A percentile compares a stretch with the other conserved stretches of the same genome.
Evolutionary conservation across 2,329 filamentous ascomycete species (phyloP).

Genomic region (Thielaviopsis cerberus): DNA sequence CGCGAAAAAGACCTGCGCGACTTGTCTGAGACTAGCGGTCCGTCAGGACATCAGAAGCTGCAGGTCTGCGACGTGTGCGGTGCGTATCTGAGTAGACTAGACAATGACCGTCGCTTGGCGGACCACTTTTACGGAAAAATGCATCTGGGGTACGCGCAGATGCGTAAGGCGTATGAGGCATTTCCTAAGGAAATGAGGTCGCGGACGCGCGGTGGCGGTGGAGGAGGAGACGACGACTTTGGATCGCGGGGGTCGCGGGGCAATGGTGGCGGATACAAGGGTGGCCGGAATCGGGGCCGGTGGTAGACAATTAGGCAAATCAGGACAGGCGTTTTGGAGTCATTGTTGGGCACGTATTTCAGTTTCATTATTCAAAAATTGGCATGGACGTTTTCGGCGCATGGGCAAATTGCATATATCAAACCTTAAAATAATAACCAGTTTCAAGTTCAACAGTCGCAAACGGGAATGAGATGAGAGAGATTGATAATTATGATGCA

Average conservation of each 20-base stretch:
- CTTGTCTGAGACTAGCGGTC: conserved; percentile 77
- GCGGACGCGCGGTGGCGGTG: conserved; percentile 35
- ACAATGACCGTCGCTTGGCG: conserved; percentile 83
- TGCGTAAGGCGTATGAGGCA: conserved; percentile 83
- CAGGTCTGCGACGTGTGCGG: conserved; percentile 98
- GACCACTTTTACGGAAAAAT: conserved; percentile 99
- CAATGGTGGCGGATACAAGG: conserved; percentile 35
- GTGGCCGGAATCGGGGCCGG: conserved; percentile 28
- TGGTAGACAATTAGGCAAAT: conserved; percentile 20
- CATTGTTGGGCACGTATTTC: background rate
- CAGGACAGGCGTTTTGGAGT: conserved; percentile 2
- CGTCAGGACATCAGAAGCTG: conserved; percentile 88
- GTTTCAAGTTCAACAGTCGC: background rate
- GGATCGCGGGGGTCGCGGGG: conserved; percentile 28
- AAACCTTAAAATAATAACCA: background rate
- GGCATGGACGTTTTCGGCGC: background rate
- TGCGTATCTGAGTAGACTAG: conserved; percentile 75
- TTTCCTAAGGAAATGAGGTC: conserved; percentile 75
- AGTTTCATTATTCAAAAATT: background rate
- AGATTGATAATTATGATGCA: background rate
- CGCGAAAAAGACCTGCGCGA: conserved; percentile 77
- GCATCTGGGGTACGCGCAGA: conserved; percentile 94
- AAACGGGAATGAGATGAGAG: background rate
- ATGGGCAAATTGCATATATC: background rate
- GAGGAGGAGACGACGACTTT: conserved; percentile 26